Conservation (phyloP, 2,329 filamentous ascomycete genomes). For the Phyllosticta citribraziliensis region DNA sequence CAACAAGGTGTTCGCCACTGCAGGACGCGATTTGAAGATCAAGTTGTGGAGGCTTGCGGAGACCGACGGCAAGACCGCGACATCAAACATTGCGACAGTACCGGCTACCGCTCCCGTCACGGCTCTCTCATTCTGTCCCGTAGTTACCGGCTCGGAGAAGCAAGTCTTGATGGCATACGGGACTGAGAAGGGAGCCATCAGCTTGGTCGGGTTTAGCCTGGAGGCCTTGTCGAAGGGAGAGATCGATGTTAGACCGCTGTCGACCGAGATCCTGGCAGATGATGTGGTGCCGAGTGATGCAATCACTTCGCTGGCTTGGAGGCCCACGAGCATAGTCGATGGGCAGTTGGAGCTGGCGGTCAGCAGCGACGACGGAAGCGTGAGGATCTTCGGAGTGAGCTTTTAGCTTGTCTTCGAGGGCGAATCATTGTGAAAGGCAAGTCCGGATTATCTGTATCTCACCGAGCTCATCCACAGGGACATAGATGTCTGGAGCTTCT, state of each 20-base stretch:
- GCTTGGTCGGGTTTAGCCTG: conserved; percentile 9
- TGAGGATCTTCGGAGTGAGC: conserved; percentile 22
- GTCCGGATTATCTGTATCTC: not conserved
- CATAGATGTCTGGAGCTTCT: too few relatives aligned
- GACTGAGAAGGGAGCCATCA: conserved; percentile 22
- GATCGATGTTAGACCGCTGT: conserved; percentile 11
- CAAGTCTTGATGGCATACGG: conserved; percentile 22
- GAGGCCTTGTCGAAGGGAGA: not conserved
- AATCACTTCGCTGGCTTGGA: conserved; percentile 26
- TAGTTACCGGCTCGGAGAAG: not conserved
- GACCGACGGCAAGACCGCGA: not conserved
- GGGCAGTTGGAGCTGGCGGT: conserved; percentile 25
- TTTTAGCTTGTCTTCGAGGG: not conserved
- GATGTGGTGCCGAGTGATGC: conserved; percentile 19
- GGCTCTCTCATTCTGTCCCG: conserved; percentile 20
- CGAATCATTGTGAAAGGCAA: not conserved
- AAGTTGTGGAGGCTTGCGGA: conserved; percentile 44
- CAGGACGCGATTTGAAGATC: conserved; percentile 78
- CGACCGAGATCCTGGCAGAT: not conserved
- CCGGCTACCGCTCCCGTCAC: conserved; percentile 21
- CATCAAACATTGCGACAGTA: conserved; percentile 13
- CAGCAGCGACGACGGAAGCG: conserved; percentile 32
- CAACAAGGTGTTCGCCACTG: conserved; percentile 63
- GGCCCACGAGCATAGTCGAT: conserved; percentile 13
- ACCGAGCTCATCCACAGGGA: not conserved